phyloP scores from a whole-genome alignment of 192 early-diverging fungal species.

The Lunasporangiospora selenospora region DNA sequence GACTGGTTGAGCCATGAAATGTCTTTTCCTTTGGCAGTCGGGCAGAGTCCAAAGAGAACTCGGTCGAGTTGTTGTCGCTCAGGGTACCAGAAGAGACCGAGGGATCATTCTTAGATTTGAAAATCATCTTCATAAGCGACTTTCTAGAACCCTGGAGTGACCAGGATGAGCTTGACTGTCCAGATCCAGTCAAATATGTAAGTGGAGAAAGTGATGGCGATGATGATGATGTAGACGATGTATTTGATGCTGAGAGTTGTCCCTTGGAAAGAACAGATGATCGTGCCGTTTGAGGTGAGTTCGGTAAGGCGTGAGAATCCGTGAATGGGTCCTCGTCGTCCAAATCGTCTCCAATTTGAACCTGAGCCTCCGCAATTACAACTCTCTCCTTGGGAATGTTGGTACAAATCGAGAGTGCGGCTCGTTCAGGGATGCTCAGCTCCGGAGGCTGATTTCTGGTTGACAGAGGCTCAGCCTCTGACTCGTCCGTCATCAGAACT shows the following conservation, averaged over 20 bases:
- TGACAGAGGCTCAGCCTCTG: too few species aligned
- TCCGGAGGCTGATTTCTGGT: too few species aligned
- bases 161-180: constrained; percentile 35
- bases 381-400: constrained; percentile 18
- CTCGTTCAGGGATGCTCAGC: constrained; percentile 13
- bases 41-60: too few species aligned
- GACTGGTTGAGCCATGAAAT: background rate
- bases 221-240: constrained; percentile 7
- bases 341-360: constrained; percentile 32
- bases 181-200: constrained; percentile 33
- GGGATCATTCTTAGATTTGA: constrained; percentile 32
- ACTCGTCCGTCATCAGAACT: too few species aligned
- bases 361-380: constrained; percentile 33
- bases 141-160: constrained; percentile 41
- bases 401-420: constrained; percentile 11
- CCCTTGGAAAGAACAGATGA: background rate
- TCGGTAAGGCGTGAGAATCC: constrained; percentile 29
- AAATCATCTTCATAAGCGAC: constrained; percentile 44
- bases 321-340: constrained; percentile 46
- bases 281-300: background rate
- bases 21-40: background rate
- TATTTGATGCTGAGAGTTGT: background rate
- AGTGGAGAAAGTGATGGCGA: constrained; percentile 36
- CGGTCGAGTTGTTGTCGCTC: too few species aligned
- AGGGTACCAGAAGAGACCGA: background rate